Evolutionary conservation across 352 stramenopile species (phyloP), one percentile per base, ranked within the genome.

Genomic region (Pythium plurisporium): DNA sequence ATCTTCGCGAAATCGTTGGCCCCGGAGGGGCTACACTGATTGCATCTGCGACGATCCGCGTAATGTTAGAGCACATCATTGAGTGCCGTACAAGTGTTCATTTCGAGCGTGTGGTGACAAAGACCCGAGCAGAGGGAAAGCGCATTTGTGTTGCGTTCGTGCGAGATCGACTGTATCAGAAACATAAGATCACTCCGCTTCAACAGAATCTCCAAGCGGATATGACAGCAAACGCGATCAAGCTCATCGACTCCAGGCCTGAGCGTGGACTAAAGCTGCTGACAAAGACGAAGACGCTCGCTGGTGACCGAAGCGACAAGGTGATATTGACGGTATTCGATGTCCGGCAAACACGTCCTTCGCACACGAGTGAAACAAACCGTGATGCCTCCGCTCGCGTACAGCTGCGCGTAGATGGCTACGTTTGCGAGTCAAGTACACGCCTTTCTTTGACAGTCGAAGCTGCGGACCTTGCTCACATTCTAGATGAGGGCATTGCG

Each of bases 251-350:
- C 33, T 61, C 67, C 15, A 68, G 67, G 26, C 52, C 38, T 0
- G 70, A 76, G 11, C 76, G 81, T 15, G 81, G 81, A 1, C 34
- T 88, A 1, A 91, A 89, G 60, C 55, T 91, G 8, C 34, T 86
- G n/a, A 79, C 76, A 0, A 74, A 62, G 15, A 54, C 76, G 3
- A 74, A 72, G 23, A 50, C 67, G 11, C n/a, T 91, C 1, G 12
- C 41, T 1, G 63, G 56, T 2, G 25, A 29, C 20, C 19, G 27
- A 12, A 43, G 49, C 1, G 70, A 58, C 19, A 74, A 79, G 2
- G 69, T 75, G 10, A 75, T 89, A 23, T 20, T 91, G 7, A 88
- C 76, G 2, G 74, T 89, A 12, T 91, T 87, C 33, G 72, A 86
- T 20, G 62, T 79, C 14, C 47, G 49, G 20, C 55, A 56, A 20